These are phyloP conservation scores for Parmelia sp. DNA, from an alignment of 495 filamentous ascomycete species.

Conservation along the genomic window DNA sequence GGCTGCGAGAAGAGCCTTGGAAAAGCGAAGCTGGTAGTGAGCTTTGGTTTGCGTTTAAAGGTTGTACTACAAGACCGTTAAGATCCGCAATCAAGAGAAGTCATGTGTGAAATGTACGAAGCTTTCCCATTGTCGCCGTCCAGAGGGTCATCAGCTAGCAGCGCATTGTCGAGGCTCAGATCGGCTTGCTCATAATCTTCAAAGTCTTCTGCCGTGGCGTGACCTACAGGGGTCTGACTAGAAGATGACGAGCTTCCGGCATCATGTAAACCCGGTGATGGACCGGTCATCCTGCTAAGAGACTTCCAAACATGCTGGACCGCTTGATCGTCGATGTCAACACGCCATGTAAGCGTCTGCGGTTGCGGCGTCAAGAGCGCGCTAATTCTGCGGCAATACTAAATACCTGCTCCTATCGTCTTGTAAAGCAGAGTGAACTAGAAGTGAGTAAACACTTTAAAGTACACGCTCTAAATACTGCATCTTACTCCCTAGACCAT, in stretches of 20 bases:
- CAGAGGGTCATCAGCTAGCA: slow-evolving; percentile 46
- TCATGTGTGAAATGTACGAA: slow-evolving; percentile 32
- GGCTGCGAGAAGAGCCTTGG: slow-evolving; percentile 49
- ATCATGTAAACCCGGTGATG: slow-evolving; percentile 9
- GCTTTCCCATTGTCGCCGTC: slow-evolving; percentile 38
- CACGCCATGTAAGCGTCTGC: not conserved
- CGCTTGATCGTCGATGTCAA: not conserved
- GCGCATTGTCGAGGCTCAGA: slow-evolving; percentile 28
- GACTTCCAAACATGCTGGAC: not conserved
- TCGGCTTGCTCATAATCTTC: slow-evolving; percentile 23
- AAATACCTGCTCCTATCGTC: no score
- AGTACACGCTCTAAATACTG: no score
- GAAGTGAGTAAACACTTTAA: no score
- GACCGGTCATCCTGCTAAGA: slow-evolving; percentile 18
- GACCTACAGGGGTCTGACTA: not conserved
- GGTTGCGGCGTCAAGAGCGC: not conserved
- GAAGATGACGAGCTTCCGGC: slow-evolving; percentile 14
- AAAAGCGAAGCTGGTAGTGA: slow-evolving; percentile 48
- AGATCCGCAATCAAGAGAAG: not conserved
- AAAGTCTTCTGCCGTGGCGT: slow-evolving; percentile 14
- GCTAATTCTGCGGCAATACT: not conserved
- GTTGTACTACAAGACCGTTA: slow-evolving; percentile 47
- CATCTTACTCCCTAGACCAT: no score
- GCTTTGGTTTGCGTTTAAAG: slow-evolving; percentile 80
- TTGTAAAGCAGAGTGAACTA: no score